Base-by-base conservation (phyloP, 78 protist genomes). In the Dictyostelium capitatum region DNA sequence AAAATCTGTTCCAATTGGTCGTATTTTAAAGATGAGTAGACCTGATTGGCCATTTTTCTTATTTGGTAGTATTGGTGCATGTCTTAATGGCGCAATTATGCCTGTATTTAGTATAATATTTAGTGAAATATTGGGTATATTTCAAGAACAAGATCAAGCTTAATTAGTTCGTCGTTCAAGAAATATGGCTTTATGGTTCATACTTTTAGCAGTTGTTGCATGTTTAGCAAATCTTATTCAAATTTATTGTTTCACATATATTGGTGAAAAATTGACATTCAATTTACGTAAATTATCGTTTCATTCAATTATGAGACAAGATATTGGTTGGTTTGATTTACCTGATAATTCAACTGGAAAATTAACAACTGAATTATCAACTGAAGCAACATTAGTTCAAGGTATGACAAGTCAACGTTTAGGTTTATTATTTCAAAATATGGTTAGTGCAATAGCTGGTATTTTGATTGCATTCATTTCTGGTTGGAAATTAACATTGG, bases 401-500 rank as follows among this genome's bases (percentile, higher is more conserved):
- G 97, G 96, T 48, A 90, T 80, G 78, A 89, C 92, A 4, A 91
- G 96, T 41, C 96, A 95, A 48, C 37, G 95, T 30, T n/a, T 95
- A 2, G 97, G 97, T 48, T 41, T 46, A 23, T 10, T 92, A n/a
- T 0, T 96, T 12, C 97, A 92, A 56, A 75, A 79, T 28, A 28
- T 83, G 2, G 79, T 92, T 19, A 82, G 82, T 32, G 23, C 70
- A 12, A 46, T 92, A 25, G 91, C 94, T 9, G 98, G 97, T 50
- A 6, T 97, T 28, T 77, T 78, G 3, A 91, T 97, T 59, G 98
- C 95, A 25, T 97, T 96, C 25, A 12, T 30, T 2, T n/a, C 75
- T 59, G 78, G 95, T 54, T 94, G 96, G 96, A 72, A 87, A 48
- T 91, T 97, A 84, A 90, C 98, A 4, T 73, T 90, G 59, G 98